These are phyloP conservation scores for Stentor coeruleus DNA, from an alignment of 73 alveolate genomes.

Conservation along the genomic window DNA sequence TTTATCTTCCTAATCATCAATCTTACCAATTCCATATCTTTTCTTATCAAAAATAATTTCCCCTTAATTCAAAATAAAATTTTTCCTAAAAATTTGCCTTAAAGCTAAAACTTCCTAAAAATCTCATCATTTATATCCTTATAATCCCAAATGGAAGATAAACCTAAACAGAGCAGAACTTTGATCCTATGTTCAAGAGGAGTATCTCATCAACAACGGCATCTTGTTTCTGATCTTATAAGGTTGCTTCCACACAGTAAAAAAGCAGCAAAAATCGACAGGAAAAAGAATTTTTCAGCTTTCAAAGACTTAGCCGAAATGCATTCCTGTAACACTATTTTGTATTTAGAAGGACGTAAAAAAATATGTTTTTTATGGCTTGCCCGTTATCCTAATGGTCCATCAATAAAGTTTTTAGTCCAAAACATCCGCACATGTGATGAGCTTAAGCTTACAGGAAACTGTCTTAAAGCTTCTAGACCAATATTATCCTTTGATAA, in stretches of 20 bases:
- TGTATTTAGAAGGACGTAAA: slow-evolving; percentile 88
- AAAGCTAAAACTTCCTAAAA: too few species aligned
- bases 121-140: too few species aligned
- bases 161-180: slow-evolving; percentile 48
- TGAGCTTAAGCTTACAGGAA: slow-evolving; percentile 95
- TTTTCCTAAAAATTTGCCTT: too few species aligned
- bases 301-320: slow-evolving; percentile 82
- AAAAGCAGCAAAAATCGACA: slow-evolving; percentile 93
- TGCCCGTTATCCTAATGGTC: slow-evolving; percentile 94
- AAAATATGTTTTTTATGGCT: slow-evolving; percentile 90
- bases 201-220: slow-evolving; percentile 75
- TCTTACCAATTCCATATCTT: too few species aligned
- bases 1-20: too few species aligned
- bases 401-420: slow-evolving; percentile 87
- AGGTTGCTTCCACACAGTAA: slow-evolving; percentile 93
- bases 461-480: slow-evolving; percentile 91
- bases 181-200: slow-evolving; percentile 89
- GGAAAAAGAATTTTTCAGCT: slow-evolving; percentile 75
- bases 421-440: slow-evolving; percentile 84
- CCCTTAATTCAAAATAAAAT: too few species aligned
- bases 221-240: slow-evolving; percentile 75
- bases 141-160: too few species aligned
- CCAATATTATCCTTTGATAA: slow-evolving; percentile 93
- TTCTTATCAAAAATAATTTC: too few species aligned
- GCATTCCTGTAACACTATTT: slow-evolving; percentile 88